phyloP scores from a whole-genome alignment of 2,329 filamentous ascomycete genomes.

The Colletotrichum falcatum region DNA sequence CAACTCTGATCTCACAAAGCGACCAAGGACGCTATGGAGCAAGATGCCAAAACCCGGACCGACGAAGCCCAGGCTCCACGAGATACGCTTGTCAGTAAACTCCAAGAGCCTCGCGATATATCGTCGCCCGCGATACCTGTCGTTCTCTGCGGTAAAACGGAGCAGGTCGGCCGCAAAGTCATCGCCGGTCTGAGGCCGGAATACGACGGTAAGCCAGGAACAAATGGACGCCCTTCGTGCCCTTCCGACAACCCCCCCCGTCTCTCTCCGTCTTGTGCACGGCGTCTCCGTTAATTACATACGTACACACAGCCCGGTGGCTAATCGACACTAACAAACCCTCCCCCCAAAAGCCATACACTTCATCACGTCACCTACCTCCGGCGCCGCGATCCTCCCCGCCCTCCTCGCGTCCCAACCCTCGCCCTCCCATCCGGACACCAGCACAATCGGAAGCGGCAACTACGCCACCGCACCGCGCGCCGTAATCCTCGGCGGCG shows the following conservation, averaged over 20 bases:
- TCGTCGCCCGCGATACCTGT: constrained; percentile 37
- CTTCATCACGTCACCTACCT: constrained; percentile 34
- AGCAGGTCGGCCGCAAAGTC: constrained; percentile 43
- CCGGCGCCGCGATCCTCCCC: constrained; percentile 38
- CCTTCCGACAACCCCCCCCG: neutral
- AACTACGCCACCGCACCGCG: constrained; percentile 31
- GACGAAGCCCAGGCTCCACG: neutral
- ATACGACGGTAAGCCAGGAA: constrained; percentile 43
- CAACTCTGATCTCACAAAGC: constrained; percentile 22
- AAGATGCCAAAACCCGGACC: neutral
- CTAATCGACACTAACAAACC: neutral
- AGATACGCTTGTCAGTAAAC: neutral
- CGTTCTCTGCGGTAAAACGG: constrained; percentile 45
- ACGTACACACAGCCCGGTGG: neutral
- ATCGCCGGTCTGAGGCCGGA: constrained; percentile 45
- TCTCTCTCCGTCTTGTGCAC: neutral
- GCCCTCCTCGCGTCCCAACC: constrained; percentile 28
- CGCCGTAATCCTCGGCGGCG: constrained; percentile 38
- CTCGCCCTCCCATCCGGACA: constrained; percentile 35
- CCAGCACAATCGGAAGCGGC: constrained; percentile 40
- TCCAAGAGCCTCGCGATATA: neutral
- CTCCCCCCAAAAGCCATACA: constrained; percentile 33
- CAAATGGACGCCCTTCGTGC: neutral
- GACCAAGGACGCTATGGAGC: constrained; percentile 1
- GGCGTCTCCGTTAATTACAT: neutral